Evolutionary conservation across 2,329 filamentous ascomycete species (phyloP).

Genomic region (Cercospora nicotianae): DNA sequence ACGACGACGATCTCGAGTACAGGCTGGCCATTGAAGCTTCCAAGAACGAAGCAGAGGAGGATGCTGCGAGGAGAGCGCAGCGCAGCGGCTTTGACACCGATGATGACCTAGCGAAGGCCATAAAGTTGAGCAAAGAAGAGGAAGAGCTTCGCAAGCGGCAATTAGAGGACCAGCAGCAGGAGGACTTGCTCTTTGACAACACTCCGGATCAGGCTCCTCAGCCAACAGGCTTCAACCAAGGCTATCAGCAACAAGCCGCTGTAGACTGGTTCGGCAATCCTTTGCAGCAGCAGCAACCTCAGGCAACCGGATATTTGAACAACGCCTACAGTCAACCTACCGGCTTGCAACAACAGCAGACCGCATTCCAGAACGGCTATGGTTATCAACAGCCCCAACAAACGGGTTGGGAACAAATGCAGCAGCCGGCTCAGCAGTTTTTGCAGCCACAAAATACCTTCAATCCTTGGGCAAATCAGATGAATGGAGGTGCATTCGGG

Average conservation of each 20-base stretch:
- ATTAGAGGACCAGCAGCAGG: conserved; percentile 76
- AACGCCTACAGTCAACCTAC: conserved; percentile 75
- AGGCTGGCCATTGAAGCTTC: conserved; percentile 89
- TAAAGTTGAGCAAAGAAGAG: conserved; percentile 91
- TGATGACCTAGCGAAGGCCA: conserved; percentile 89
- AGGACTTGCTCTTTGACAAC: conserved; percentile 85
- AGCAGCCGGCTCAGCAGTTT: conserved; percentile 53
- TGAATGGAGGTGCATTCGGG: conserved; percentile 59
- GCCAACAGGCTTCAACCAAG: conserved; percentile 89
- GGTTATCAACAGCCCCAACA: conserved; percentile 60
- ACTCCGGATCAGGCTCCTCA: conserved; percentile 63
- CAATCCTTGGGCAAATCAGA: conserved; percentile 45
- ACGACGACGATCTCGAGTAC: conserved; percentile 84
- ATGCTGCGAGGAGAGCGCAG: conserved; percentile 67
- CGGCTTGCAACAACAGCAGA: conserved; percentile 63
- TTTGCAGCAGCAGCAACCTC: conserved; percentile 61
- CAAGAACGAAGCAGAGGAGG: conserved; percentile 92
- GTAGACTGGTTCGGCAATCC: conserved; percentile 98
- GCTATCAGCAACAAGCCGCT: conserved; percentile 92
- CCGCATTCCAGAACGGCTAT: conserved; percentile 70
- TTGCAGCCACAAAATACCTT: conserved; percentile 63
- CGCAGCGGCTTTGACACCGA: conserved; percentile 57
- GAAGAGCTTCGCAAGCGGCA: conserved; percentile 85
- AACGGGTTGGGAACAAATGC: conserved; percentile 64
- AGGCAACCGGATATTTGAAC: conserved; percentile 65